These are phyloP conservation scores for Tetragonia tetragonoides DNA, from an alignment of 148 eudicot species.

Conservation along the genomic window DNA sequence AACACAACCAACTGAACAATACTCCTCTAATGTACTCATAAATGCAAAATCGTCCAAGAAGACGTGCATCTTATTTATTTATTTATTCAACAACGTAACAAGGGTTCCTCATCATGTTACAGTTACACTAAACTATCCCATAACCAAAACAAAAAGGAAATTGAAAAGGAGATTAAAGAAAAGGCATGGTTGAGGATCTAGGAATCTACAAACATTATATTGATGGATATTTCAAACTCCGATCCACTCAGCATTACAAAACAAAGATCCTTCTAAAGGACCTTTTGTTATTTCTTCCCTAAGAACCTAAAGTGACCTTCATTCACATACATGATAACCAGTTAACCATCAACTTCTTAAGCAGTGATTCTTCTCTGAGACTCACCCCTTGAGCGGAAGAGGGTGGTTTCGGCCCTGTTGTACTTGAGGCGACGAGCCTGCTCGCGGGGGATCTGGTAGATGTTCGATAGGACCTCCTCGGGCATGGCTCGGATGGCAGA, in stretches of 20 bases:
- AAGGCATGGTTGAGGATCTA: slow-evolving; percentile 2
- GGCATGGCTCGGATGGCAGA: slow-evolving; percentile 70
- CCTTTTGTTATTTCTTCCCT: neutral
- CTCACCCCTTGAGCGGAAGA: slow-evolving; percentile 34
- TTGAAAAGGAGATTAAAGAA: neutral
- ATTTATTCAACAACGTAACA: neutral
- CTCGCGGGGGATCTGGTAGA: slow-evolving; percentile 46
- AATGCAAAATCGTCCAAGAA: slow-evolving; percentile 12
- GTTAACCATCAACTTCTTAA: slow-evolving; percentile 11
- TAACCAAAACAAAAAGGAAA: neutral
- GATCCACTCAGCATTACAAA: slow-evolving; percentile 24
- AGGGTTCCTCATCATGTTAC: slow-evolving; percentile 4
- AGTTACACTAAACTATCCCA: neutral
- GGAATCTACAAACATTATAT: neutral
- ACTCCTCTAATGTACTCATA: no score
- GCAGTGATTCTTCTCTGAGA: slow-evolving; percentile 36
- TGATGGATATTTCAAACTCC: neutral
- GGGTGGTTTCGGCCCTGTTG: slow-evolving; percentile 42
- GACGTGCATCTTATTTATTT: neutral
- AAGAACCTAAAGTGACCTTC: neutral
- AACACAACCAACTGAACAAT: no score
- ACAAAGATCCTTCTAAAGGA: slow-evolving; percentile 18
- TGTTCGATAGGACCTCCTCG: slow-evolving; percentile 45
- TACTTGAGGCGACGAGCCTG: slow-evolving; percentile 52
- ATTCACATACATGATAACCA: neutral